Percentiles rank a stretch among this genome's conserved stretches.
These are phyloP conservation scores for Aspergillus sp. DNA, from an alignment of 2,329 filamentous ascomycete species.

Conservation along the genomic window DNA sequence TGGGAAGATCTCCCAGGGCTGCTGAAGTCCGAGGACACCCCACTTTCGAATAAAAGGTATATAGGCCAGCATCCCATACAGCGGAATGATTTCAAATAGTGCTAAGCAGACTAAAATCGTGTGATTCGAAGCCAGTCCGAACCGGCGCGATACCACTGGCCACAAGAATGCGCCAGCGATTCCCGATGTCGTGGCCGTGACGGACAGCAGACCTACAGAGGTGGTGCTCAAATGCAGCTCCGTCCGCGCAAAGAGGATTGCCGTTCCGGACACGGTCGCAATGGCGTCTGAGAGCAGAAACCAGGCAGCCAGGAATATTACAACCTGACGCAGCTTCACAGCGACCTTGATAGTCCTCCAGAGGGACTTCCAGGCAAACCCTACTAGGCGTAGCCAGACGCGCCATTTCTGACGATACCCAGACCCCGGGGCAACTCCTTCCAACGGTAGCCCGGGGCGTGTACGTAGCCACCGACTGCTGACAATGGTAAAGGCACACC, in stretches of 20 bases:
- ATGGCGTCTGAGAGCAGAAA: conserved; percentile 89
- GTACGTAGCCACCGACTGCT: conserved; percentile 80
- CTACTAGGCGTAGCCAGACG: conserved; percentile 69
- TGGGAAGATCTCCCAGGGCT: conserved; percentile 92
- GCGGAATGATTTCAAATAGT: conserved; percentile 85
- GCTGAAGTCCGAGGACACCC: conserved; percentile 79
- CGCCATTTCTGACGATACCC: conserved; percentile 35
- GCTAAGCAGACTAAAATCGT: conserved; percentile 87
- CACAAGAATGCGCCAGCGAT: conserved; percentile 84
- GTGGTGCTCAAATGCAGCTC: conserved; percentile 81
- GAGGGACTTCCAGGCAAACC: conserved; percentile 80
- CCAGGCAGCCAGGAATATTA: conserved; percentile 85
- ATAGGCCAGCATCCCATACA: conserved; percentile 85
- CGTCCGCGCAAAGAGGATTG: conserved; percentile 90
- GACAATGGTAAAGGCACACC: conserved; percentile 83
- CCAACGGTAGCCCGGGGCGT: conserved; percentile 75
- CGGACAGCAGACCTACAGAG: conserved; percentile 81
- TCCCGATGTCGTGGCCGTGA: conserved; percentile 80
- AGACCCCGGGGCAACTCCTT: conserved; percentile 22
- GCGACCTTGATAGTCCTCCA: conserved; percentile 77
- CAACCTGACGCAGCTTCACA: conserved; percentile 70
- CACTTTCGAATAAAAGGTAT: conserved; percentile 73
- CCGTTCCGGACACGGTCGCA: conserved; percentile 87
- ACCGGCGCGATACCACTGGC: conserved; percentile 71
- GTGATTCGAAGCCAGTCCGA: conserved; percentile 73